phyloP scores from a whole-genome alignment of 2,329 filamentous ascomycete species.

The Aspergillus amoenus region DNA sequence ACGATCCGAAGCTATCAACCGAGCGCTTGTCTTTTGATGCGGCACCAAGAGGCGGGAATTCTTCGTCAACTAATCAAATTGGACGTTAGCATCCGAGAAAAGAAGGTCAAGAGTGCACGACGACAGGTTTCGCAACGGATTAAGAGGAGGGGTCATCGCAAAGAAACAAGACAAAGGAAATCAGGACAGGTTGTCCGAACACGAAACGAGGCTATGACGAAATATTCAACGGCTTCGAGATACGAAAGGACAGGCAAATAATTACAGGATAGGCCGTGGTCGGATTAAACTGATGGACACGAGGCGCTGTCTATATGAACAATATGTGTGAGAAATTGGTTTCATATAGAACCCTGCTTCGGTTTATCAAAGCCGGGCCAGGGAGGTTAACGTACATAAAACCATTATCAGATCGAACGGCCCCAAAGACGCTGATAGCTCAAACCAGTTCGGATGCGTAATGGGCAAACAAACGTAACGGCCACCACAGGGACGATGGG shows the following conservation, averaged over 20 bases:
- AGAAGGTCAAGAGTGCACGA: slow-evolving; percentile 5
- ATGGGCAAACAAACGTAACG: slow-evolving; percentile 27
- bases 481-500: slow-evolving; percentile 29
- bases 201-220: slow-evolving; percentile 17
- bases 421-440: slow-evolving; percentile 36
- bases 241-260: slow-evolving; percentile 32
- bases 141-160: background rate
- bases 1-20: slow-evolving; percentile 37
- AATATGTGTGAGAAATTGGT: slow-evolving; percentile 47
- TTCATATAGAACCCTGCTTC: slow-evolving; percentile 45
- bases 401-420: slow-evolving; percentile 37
- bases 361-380: slow-evolving; percentile 41
- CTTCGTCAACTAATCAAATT: slow-evolving; percentile 41
- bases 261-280: slow-evolving; percentile 35
- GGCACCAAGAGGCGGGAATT: slow-evolving; percentile 48
- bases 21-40: slow-evolving; percentile 36
- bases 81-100: slow-evolving; percentile 27
- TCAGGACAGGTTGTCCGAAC: slow-evolving; percentile 19
- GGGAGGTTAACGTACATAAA: slow-evolving; percentile 54
- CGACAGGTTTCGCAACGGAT: background rate
- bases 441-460: slow-evolving; percentile 40
- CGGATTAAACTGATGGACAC: slow-evolving; percentile 26
- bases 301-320: slow-evolving; percentile 41
- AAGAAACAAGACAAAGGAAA: slow-evolving; percentile 16
- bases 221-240: slow-evolving; percentile 20